phyloP scores from a whole-genome alignment of 495 filamentous ascomycete genomes.

The Thozetella sp. region DNA sequence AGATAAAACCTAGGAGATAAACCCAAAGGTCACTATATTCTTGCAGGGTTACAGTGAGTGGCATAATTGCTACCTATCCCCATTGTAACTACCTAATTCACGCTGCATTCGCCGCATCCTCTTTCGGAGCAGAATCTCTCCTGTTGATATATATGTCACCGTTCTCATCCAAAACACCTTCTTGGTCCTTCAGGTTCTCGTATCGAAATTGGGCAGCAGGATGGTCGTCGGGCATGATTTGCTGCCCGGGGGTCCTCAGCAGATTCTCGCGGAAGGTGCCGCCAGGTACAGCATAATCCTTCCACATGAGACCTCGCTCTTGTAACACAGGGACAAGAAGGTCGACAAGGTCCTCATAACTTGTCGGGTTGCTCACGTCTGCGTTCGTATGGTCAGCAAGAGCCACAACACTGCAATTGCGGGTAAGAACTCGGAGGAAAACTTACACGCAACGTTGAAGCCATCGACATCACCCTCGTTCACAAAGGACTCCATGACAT shows the following conservation, averaged over 20 bases:
- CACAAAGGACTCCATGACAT: conserved; percentile 23
- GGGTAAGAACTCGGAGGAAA: not conserved
- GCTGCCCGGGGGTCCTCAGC: conserved; percentile 25
- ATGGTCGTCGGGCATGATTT: not conserved
- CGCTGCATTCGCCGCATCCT: not conserved
- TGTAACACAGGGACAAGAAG: conserved; percentile 26
- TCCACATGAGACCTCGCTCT: conserved; percentile 38
- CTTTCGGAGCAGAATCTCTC: not conserved
- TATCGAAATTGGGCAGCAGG: not conserved
- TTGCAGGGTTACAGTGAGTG: no score
- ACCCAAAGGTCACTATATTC: no score
- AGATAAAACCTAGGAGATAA: no score
- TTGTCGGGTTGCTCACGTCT: conserved; percentile 27
- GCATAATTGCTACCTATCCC: no score
- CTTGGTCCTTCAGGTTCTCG: not conserved
- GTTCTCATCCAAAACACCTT: not conserved
- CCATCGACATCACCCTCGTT: conserved; percentile 28
- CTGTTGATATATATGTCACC: not conserved
- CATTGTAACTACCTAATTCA: not conserved
- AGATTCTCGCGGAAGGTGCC: conserved; percentile 51
- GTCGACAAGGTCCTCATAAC: conserved; percentile 32
- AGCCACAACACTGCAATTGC: not conserved
- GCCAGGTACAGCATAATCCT: conserved; percentile 43
- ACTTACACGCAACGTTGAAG: conserved; percentile 25
- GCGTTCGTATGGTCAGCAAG: not conserved